Evolutionary conservation across 768 basidiomycete genomes (phyloP).

Genomic region (Collybiopsis confluens): DNA sequence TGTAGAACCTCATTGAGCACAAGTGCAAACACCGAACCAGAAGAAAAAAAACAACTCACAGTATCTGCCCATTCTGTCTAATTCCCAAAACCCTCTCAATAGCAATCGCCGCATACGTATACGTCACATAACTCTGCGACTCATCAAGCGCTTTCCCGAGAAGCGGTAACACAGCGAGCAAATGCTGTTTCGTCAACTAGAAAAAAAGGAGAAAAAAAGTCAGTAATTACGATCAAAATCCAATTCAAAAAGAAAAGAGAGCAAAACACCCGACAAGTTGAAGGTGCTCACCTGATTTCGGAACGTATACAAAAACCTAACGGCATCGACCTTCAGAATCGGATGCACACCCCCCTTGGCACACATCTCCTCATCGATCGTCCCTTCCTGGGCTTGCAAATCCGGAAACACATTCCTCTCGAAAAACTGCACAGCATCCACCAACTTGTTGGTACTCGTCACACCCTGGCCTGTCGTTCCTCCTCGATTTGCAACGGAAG

Average conservation of each 20-base stretch:
- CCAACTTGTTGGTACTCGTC: slow-evolving; percentile 85
- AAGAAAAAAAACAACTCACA: slow-evolving; percentile 57
- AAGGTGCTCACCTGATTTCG: slow-evolving; percentile 77
- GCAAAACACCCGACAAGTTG: no score
- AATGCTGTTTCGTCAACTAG: slow-evolving; percentile 93
- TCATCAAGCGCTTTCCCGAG: slow-evolving; percentile 71
- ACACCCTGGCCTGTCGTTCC: slow-evolving; percentile 91
- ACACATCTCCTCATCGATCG: no score
- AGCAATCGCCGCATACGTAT: slow-evolving; percentile 95
- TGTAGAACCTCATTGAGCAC: no score
- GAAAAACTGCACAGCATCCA: slow-evolving; percentile 95
- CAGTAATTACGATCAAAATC: no score
- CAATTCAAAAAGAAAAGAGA: background rate
- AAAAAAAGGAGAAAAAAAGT: no score
- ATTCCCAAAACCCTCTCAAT: slow-evolving; percentile 94
- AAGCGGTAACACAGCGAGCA: slow-evolving; percentile 87
- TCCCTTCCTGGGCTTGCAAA: slow-evolving; percentile 59
- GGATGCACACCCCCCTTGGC: slow-evolving; percentile 55
- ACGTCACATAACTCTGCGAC: slow-evolving; percentile 86
- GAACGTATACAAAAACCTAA: slow-evolving; percentile 92
- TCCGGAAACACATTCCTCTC: slow-evolving; percentile 88
- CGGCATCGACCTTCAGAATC: slow-evolving; percentile 93
- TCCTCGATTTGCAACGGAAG: slow-evolving; percentile 89
- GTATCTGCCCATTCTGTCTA: slow-evolving; percentile 66
- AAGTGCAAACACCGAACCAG: no score